phyloP scores from a whole-genome alignment of 805 yeast species.

The Candida railenensis region DNA sequence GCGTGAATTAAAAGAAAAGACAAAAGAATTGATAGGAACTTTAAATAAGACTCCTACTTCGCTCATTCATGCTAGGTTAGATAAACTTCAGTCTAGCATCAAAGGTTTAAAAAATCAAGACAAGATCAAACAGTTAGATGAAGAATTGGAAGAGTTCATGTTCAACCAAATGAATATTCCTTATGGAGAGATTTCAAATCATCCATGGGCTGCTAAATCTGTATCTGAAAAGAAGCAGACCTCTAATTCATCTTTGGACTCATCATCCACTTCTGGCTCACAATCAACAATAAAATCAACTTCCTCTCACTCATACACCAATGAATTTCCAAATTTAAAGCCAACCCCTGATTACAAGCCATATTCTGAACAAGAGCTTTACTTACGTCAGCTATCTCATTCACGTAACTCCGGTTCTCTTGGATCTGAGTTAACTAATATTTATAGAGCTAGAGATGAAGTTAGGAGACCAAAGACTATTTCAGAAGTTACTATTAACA shows the following conservation, averaged over 20 bases:
- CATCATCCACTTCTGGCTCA: neutral
- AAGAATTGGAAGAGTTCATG: constrained; percentile 40
- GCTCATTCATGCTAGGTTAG: constrained; percentile 27
- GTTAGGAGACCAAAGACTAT: constrained; percentile 57
- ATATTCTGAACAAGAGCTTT: constrained; percentile 76
- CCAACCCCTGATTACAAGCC: constrained; percentile 62
- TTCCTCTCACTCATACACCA: constrained; percentile 27
- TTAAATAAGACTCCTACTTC: constrained; percentile 35
- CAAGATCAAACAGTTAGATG: constrained; percentile 39
- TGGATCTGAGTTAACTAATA: constrained; percentile 64
- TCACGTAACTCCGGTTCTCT: constrained; percentile 50
- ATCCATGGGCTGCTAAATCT: constrained; percentile 31
- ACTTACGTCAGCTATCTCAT: constrained; percentile 69
- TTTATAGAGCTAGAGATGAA: constrained; percentile 70
- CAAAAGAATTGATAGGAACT: constrained; percentile 25
- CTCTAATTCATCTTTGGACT: constrained; percentile 3
- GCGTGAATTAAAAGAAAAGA: constrained; percentile 28
- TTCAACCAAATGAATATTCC: constrained; percentile 33
- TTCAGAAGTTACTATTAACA: constrained; percentile 61
- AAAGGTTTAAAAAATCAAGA: constrained; percentile 22
- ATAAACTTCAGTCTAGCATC: constrained; percentile 29
- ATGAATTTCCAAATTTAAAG: constrained; percentile 58
- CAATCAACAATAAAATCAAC: constrained; percentile 25
- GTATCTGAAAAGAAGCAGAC: constrained; percentile 1
- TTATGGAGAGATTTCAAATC: constrained; percentile 19